A percentile compares a stretch with the other conserved stretches of the same genome.
phyloP scores from a whole-genome alignment of 768 basidiomycete species.

The Leucogyrophana mollusca region DNA sequence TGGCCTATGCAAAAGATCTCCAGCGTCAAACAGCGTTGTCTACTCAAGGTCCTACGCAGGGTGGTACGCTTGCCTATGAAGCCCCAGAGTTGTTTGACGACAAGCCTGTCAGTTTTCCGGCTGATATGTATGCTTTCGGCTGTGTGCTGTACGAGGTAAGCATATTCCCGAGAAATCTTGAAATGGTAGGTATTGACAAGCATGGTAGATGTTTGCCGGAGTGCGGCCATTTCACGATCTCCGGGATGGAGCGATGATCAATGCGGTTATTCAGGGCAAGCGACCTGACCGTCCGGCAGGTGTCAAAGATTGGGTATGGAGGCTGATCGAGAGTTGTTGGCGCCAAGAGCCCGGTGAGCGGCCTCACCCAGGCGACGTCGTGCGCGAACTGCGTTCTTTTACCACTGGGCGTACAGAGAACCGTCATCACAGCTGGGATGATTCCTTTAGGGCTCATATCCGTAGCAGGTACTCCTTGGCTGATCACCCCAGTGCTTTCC shows the following conservation, averaged over 20 bases:
- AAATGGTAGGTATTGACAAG: too few species aligned
- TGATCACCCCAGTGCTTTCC: too few species aligned
- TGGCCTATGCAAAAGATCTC: slow-evolving; percentile 16
- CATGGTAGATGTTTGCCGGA: neutral
- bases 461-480: too few species aligned
- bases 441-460: too few species aligned
- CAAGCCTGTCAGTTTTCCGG: slow-evolving; percentile 8
- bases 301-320: neutral
- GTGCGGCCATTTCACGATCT: neutral
- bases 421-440: too few species aligned
- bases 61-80: too few species aligned
- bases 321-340: neutral
- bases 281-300: neutral
- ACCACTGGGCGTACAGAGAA: too few species aligned
- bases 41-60: neutral
- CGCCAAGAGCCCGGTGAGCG: neutral
- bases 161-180: too few species aligned
- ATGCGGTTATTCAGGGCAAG: neutral
- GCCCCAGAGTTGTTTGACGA: too few species aligned
- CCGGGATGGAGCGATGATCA: neutral
- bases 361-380: too few species aligned
- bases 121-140: too few species aligned
- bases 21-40: slow-evolving; percentile 11
- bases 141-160: neutral
- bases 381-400: too few species aligned